Evolutionary conservation across 345 rosid genomes (phyloP), one percentile per base, ranked within the genome.

Genomic region (Alliaria petiolata): DNA sequence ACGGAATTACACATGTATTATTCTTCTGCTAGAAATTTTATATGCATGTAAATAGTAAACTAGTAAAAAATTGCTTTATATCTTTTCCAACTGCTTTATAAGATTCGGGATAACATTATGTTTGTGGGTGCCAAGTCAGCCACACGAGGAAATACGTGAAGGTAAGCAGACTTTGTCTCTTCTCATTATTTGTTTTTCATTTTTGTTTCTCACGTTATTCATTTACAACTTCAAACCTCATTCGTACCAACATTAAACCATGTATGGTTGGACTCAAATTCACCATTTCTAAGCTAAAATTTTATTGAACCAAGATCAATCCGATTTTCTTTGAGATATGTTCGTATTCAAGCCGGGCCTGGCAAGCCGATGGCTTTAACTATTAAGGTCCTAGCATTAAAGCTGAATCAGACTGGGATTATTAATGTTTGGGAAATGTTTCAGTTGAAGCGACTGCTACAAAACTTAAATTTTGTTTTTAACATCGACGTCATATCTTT

Each of bases 331-430:
- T 55, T 38, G 26, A 65, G 71, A 72, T 65, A 36, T 56, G 65
- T 46, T 28, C 52, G 36, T 65, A 57, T 73, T 65, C 40, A 73
- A 65, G 66, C 70, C 22, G 51, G 65, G 54, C 25, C 20, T 60
- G 45, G 40, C 26, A 64, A 55, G 33, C 52, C 10, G 43, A 64
- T 64, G 57, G 66, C 77, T 57, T 56, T 73, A 73, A 65, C 36
- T 56, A 46, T 28, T n/a, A 73, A 26, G 77, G 60, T 38, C 66
- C 51, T 65, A 56, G 20, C 71, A 65, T 73, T 65, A 47, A 73
- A 73, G 71, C 34, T 17, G 50, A 17, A 65, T 65, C 50, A 44
- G 59, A 62, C 53, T 72, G 6, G 30, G 25, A 22, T 44, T 35
- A 25, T 26, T 26, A 38, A 54, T 53, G 36, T 43, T 36, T 30